Base-by-base conservation (phyloP, 352 stramenopile genomes). In the Pythium pyrilobum region DNA sequence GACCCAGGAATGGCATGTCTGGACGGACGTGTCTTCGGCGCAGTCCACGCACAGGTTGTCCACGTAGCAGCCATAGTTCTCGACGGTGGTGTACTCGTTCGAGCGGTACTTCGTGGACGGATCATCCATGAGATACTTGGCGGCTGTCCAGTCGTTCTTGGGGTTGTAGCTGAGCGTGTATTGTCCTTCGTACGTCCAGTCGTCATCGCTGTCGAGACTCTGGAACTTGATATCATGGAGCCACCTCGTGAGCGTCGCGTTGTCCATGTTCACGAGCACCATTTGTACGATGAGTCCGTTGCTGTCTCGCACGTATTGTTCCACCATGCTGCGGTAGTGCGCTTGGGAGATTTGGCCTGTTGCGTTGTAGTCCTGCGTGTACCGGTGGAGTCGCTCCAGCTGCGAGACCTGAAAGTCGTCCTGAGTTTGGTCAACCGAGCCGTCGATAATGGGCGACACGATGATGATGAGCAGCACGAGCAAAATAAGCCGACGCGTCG, bases 401-500 rank as follows among this genome's bases (percentile, higher is more conserved):
- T 89, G 75, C 11, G 69, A 76, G 5, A 71, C 62, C 48, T 96
- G 84, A 45, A 89, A 94, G 39, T 92, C 79, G 56, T 92, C 74
- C 23, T 78, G 69, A 1, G 78, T 89, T 33, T 74, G 39, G 33
- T 90, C 76, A 9, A 93, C 74, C 0, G 72, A 76, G 3, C 74
- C 76, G 23, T 93, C 85, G 37, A 95, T 90, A 33, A 92, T 85
- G 5, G 82, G 85, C 0, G 85, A 88, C 0, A 92, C 57, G 40
- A 95, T 89, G 46, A 95, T 91, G 64, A 95, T 95, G 4, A 88
- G 49, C 1, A 96, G 70, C 54, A 96, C 84, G 0, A 97, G 73
- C 24, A 98, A 71, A 47, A 98, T 97, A 23, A 98, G 62, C 31
- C 85, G 72, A 9, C 89, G 74, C 20, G 92, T 98, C 9, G 94